A percentile compares a stretch with the other conserved stretches of the same genome.
Conservation (phyloP, 2,329 filamentous ascomycete species). For the Coniochaeta sp. region DNA sequence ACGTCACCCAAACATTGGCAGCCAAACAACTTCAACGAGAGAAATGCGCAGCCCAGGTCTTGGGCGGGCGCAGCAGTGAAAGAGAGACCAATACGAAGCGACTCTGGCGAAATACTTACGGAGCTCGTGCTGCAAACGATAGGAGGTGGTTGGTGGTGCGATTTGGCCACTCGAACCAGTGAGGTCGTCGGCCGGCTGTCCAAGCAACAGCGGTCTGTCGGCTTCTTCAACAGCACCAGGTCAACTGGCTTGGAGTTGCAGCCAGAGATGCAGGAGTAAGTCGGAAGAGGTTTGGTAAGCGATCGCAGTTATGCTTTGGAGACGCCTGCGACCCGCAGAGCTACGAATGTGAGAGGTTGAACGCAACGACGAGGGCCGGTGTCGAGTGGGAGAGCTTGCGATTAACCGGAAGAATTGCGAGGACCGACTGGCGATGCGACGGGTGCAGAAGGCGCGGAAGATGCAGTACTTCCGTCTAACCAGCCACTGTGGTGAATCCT, state of each 20-base stretch:
- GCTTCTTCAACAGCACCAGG: neutral
- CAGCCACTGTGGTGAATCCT: no score
- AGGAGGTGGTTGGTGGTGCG: neutral
- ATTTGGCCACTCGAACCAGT: neutral
- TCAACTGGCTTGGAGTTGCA: neutral
- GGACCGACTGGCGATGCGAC: neutral
- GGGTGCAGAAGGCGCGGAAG: neutral
- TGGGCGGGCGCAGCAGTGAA: neutral
- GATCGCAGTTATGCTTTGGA: neutral
- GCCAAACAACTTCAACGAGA: slow-evolving; percentile 1
- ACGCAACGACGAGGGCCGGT: neutral
- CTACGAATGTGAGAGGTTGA: neutral
- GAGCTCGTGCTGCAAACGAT: neutral
- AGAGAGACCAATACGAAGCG: neutral
- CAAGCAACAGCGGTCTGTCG: neutral
- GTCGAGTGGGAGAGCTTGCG: neutral
- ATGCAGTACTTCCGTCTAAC: neutral
- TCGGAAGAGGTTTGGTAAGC: neutral
- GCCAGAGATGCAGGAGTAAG: neutral
- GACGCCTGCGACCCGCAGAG: neutral
- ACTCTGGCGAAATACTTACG: neutral
- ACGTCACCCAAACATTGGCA: neutral
- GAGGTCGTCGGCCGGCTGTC: neutral
- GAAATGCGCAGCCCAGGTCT: neutral
- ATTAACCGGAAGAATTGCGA: neutral